Evolutionary conservation across 2,329 filamentous ascomycete species (phyloP).

Genomic region (Xylaria sp.): DNA sequence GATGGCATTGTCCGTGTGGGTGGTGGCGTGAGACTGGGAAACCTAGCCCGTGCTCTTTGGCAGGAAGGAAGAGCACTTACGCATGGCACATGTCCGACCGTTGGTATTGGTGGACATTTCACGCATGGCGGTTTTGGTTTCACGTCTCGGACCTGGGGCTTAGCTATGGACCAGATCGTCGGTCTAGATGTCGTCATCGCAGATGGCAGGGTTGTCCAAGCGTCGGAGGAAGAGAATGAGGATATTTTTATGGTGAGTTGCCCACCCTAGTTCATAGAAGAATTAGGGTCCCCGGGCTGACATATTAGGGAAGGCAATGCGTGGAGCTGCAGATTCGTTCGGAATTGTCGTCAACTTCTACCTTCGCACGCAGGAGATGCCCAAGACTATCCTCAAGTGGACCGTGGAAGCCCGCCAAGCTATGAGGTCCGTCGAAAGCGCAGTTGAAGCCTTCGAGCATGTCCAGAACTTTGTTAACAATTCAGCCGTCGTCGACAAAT

Average conservation of each 20-base stretch:
- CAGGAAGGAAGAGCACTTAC: conserved; percentile 53
- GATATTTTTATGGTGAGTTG: conserved; percentile 48
- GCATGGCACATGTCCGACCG: conserved; percentile 59
- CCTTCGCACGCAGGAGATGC: conserved; percentile 50
- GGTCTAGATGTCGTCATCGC: conserved; percentile 60
- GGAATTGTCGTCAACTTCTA: conserved; percentile 54
- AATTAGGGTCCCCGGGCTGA: conserved; percentile 1
- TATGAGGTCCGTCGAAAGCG: conserved; percentile 34
- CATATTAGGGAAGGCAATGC: conserved; percentile 49
- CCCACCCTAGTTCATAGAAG: not conserved
- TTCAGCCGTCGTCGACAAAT: conserved; percentile 45
- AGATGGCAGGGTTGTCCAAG: conserved; percentile 42
- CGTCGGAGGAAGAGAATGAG: conserved; percentile 34
- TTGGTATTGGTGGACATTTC: conserved; percentile 59
- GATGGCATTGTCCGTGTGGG: conserved; percentile 52
- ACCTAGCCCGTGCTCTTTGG: conserved; percentile 54
- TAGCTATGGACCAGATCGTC: conserved; percentile 62
- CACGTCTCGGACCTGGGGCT: conserved; percentile 60
- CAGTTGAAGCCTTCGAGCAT: conserved; percentile 40
- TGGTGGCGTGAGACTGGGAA: conserved; percentile 57
- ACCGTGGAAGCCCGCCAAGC: conserved; percentile 37
- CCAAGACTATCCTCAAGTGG: conserved; percentile 53
- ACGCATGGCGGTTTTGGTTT: conserved; percentile 60
- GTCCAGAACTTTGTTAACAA: conserved; percentile 52
- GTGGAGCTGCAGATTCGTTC: conserved; percentile 55